phyloP scores from a whole-genome alignment of 106 monocot genomes.

The Cymbidium sinense region DNA sequence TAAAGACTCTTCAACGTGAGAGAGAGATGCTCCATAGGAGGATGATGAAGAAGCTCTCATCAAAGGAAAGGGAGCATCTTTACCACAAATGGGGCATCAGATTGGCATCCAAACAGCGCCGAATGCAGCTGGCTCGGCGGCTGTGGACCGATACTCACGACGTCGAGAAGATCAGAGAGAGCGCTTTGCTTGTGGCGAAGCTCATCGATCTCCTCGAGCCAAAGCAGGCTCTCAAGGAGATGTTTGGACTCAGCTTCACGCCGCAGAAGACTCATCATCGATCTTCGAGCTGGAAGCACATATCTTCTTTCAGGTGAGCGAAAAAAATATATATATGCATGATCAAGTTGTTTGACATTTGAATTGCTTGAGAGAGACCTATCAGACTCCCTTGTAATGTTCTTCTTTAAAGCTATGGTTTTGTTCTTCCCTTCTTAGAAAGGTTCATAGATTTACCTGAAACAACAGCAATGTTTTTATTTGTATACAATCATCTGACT shows the following conservation, averaged over 20 bases:
- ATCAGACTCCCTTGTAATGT: background rate
- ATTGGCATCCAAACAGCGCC: slow-evolving; percentile 66
- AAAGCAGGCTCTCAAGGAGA: slow-evolving; percentile 53
- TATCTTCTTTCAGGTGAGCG: slow-evolving; percentile 16
- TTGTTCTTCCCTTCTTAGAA: background rate
- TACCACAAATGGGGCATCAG: slow-evolving; percentile 73
- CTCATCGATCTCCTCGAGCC: slow-evolving; percentile 49
- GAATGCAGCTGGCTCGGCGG: slow-evolving; percentile 39
- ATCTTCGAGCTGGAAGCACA: slow-evolving; percentile 54
- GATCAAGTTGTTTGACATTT: too few species aligned
- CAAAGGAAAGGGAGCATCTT: slow-evolving; percentile 46
- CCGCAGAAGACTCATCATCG: slow-evolving; percentile 29
- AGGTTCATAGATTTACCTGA: background rate
- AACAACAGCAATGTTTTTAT: background rate
- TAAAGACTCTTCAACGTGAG: slow-evolving; percentile 49
- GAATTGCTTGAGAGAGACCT: too few species aligned
- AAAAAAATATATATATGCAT: too few species aligned
- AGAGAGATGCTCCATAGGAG: slow-evolving; percentile 64
- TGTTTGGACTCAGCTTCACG: slow-evolving; percentile 78
- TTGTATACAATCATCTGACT: background rate
- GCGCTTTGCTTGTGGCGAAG: slow-evolving; percentile 67
- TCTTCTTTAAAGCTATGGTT: background rate
- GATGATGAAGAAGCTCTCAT: slow-evolving; percentile 48
- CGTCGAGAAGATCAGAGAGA: slow-evolving; percentile 59
- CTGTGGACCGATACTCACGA: slow-evolving; percentile 60